Evolutionary conservation across 1,284 basidiomycete species (phyloP).

Genomic region (Naganishia albida): DNA sequence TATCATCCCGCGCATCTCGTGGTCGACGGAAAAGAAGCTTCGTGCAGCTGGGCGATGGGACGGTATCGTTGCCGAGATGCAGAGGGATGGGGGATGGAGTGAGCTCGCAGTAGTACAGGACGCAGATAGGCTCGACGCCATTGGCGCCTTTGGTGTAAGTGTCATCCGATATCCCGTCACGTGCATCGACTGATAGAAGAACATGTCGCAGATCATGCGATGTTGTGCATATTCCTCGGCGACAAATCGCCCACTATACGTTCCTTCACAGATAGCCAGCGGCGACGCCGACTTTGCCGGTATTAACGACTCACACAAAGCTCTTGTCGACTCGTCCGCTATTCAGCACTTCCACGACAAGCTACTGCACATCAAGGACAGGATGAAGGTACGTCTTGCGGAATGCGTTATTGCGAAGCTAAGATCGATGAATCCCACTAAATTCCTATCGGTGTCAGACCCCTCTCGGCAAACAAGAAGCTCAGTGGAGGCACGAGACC

Average conservation of each 20-base stretch:
- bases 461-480: constrained; percentile 65
- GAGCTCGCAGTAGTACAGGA: constrained; percentile 92
- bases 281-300: constrained; percentile 33
- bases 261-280: constrained; percentile 50
- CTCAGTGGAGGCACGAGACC: constrained; percentile 69
- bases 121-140: constrained; percentile 86
- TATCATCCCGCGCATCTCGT: constrained; percentile 80
- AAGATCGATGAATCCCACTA: neutral
- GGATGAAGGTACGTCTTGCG: constrained; percentile 62
- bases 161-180: neutral
- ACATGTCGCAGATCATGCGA: constrained; percentile 62
- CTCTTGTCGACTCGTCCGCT: constrained; percentile 60
- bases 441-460: constrained; percentile 55
- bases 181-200: neutral
- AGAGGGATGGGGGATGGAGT: constrained; percentile 72
- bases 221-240: constrained; percentile 78
- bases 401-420: no score
- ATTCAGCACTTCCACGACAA: constrained; percentile 88
- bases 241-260: constrained; percentile 68
- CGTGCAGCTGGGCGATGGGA: constrained; percentile 61
- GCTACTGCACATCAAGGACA: constrained; percentile 69
- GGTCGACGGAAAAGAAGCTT: constrained; percentile 78
- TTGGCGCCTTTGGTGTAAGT: constrained; percentile 78
- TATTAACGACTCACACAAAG: constrained; percentile 42
- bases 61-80: constrained; percentile 29